A percentile compares a stretch with the other conserved stretches of the same genome.
Conservation (phyloP, 768 basidiomycete species). For the Galerina sulciceps region DNA sequence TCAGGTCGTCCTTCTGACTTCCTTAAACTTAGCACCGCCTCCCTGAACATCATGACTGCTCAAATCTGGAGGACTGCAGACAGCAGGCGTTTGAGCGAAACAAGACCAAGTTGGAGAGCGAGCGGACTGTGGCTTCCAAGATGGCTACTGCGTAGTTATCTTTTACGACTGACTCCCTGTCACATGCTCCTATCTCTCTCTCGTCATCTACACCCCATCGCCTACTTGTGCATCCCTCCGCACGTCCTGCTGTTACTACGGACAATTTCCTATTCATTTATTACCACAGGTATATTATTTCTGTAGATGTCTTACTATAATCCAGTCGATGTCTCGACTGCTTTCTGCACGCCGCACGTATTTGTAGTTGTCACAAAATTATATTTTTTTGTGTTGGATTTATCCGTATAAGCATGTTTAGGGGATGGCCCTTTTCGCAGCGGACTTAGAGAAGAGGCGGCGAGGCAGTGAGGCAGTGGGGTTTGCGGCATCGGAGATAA, state of each 20-base stretch:
- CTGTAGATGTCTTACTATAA: constrained; percentile 27
- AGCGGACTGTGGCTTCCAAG: constrained; percentile 86
- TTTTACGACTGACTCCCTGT: background rate
- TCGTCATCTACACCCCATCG: constrained; percentile 7
- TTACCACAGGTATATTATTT: constrained; percentile 22
- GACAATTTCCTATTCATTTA: constrained; percentile 17
- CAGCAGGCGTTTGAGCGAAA: constrained; percentile 89
- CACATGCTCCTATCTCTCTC: constrained; percentile 3
- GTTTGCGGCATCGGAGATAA: constrained; percentile 13
- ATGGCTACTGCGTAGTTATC: constrained; percentile 72
- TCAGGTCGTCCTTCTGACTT: constrained; percentile 16
- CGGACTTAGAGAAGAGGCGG: constrained; percentile 15
- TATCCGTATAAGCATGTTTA: background rate
- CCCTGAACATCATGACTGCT: constrained; percentile 87
- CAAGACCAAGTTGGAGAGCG: constrained; percentile 86
- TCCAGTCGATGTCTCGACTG: constrained; percentile 26
- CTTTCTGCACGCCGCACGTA: constrained; percentile 11
- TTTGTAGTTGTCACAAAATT: constrained; percentile 6
- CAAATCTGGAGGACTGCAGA: constrained; percentile 81
- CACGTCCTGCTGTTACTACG: constrained; percentile 19
- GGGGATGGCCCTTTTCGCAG: constrained; percentile 1
- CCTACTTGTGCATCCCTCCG: constrained; percentile 10
- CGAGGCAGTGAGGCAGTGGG: background rate
- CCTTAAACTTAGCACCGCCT: constrained; percentile 69
- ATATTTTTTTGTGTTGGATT: background rate